Evolutionary conservation across 441 rosid genomes (phyloP), one percentile per base, ranked within the genome.

Genomic region (California macrophylla): DNA sequence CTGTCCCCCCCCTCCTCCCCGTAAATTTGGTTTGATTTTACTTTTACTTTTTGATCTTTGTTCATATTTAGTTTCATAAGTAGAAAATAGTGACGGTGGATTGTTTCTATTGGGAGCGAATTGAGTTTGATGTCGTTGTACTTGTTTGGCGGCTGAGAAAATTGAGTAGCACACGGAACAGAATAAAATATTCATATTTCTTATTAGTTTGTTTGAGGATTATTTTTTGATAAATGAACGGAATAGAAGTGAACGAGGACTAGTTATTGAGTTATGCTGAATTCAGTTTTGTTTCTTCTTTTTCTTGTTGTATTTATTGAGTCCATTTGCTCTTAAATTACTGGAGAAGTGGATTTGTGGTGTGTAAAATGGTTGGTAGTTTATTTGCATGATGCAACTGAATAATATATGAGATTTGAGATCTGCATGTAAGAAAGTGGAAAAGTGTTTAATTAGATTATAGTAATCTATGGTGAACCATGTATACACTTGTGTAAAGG

Each of bases 111-210:
- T 18, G 26, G 25, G 10, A 21, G 61, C 26, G 24, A 21, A 21
- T 20, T 21, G 25, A 21, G 24, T 21, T 54, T 18, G 10, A 13
- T 21, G 61, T 21, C 12, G 12, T 54, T 54, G 61, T 23, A 18
- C 25, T 23, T 54, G 61, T 54, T 54, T 54, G 61, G 61, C 61
- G 25, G 61, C 61, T 54, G 61, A 54, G 61, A 54, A 54, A 54
- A 20, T 54, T 54, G 25, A 54, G 61, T 54, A 54, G 25, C 26
- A 3, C 2, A 54, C 12, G 28, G 26, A 54, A 54, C 23, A 54
- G 61, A 21, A 54, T 54, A 54, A 54, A 54, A 54, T 54, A 54
- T 54, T 54, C 50, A 42, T 13, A 42, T 32, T n/a, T 32, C 38
- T 32, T 32, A 32, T 32, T 32, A 5, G 9, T 32, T 6, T 32